A percentile compares a stretch with the other conserved stretches of the same genome.
Evolutionary conservation across 345 rosid genomes (phyloP).

Genomic region (Aegle marmelos): DNA sequence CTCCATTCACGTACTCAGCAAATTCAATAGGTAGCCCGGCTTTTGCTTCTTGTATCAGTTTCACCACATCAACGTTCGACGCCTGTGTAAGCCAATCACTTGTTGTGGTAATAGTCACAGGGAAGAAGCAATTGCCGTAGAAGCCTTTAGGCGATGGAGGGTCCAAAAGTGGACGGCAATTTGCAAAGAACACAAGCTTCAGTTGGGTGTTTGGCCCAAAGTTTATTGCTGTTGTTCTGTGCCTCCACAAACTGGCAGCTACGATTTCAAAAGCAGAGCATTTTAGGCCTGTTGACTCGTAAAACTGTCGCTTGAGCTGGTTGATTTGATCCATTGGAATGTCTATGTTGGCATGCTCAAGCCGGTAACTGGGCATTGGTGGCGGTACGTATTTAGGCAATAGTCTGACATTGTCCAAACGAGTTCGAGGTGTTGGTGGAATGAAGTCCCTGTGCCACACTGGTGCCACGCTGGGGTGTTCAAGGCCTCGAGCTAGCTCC

Average conservation of each 20-base stretch:
- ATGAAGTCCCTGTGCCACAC: conserved; percentile 53
- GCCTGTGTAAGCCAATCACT: conserved; percentile 27
- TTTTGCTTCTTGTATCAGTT: conserved; percentile 48
- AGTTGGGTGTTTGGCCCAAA: conserved; percentile 25
- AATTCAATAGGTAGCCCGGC: conserved; percentile 41
- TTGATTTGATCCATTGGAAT: conserved; percentile 45
- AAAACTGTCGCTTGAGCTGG: conserved; percentile 35
- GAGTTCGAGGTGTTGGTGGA: conserved; percentile 16
- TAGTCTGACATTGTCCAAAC: background rate
- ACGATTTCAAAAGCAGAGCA: conserved; percentile 62
- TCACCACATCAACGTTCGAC: conserved; percentile 37
- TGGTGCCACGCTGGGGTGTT: conserved; percentile 32
- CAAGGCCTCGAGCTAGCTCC: conserved; percentile 45
- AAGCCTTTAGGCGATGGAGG: conserved; percentile 62
- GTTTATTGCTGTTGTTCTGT: conserved; percentile 35
- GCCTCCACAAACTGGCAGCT: conserved; percentile 51
- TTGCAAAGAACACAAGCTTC: conserved; percentile 64
- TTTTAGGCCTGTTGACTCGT: conserved; percentile 25
- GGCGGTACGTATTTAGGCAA: conserved; percentile 27
- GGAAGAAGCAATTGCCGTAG: conserved; percentile 75
- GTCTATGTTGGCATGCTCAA: conserved; percentile 49
- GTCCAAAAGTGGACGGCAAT: conserved; percentile 43
- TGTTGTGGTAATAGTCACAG: conserved; percentile 43
- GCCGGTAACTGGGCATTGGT: conserved; percentile 37
- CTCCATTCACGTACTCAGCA: conserved; percentile 36